Conservation (phyloP, 164 flowering plant species). For the Stephania cephalantha region DNA sequence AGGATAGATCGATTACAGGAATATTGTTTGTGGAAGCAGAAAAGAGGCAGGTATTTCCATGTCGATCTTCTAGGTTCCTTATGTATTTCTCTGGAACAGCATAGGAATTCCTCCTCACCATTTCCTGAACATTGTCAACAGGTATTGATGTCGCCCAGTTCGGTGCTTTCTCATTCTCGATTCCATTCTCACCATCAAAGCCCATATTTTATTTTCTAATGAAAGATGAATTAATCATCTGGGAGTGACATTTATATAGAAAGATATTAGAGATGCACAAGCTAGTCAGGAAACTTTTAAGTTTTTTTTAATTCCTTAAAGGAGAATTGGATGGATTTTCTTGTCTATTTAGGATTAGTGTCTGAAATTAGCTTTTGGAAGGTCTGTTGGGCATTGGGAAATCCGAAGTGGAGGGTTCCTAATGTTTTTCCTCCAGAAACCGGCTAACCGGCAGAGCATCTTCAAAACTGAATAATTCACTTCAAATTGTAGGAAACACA, state of each 20-base stretch:
- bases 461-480: background rate
- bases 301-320: background rate
- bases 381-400: background rate
- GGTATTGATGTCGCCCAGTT: constrained; percentile 14
- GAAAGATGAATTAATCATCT: background rate
- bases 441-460: no score
- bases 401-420: background rate
- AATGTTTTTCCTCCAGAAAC: no score
- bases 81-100: constrained; percentile 22
- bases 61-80: constrained; percentile 14
- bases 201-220: background rate
- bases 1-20: constrained; percentile 23
- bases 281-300: background rate
- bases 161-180: constrained; percentile 1
- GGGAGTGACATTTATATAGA: background rate
- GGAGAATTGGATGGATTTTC: background rate
- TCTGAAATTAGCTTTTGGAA: no score
- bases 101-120: constrained; percentile 17
- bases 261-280: background rate
- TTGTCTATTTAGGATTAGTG: no score
- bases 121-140: constrained; percentile 25
- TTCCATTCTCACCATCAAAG: background rate
- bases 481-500: background rate
- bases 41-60: background rate
- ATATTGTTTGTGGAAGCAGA: constrained; percentile 7